Conservation (phyloP, 371 early-diverging fungal species). For the Massospora cicadina region DNA sequence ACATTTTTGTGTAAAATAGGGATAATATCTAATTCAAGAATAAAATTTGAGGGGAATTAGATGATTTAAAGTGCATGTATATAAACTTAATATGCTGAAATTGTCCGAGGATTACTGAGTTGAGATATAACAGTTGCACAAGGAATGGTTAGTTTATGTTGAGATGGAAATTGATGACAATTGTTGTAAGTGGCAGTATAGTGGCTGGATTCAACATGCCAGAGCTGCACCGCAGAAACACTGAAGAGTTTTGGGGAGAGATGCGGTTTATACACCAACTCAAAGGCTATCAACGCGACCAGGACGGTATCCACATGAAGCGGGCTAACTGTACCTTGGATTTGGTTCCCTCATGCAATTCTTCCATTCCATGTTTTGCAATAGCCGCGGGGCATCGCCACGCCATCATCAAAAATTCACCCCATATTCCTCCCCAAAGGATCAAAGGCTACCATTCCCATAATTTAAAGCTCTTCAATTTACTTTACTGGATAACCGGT, state of each 20-base stretch:
- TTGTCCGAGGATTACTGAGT: too few relatives aligned
- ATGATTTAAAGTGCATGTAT: too few relatives aligned
- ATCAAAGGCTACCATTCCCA: background rate
- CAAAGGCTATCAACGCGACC: background rate
- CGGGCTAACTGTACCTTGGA: background rate
- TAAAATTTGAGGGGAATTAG: too few relatives aligned
- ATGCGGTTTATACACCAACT: background rate
- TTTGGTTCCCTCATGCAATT: background rate
- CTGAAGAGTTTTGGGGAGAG: background rate
- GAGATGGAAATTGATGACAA: too few relatives aligned
- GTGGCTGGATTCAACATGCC: background rate
- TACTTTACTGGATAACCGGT: background rate
- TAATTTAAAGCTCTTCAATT: background rate
- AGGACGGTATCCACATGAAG: background rate
- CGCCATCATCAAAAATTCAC: background rate
- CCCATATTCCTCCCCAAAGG: background rate
- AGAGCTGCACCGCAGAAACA: background rate
- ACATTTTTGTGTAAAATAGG: too few relatives aligned
- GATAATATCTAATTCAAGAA: too few relatives aligned
- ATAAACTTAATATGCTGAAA: too few relatives aligned
- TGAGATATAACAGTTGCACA: too few relatives aligned
- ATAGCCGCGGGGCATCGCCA: background rate
- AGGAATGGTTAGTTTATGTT: too few relatives aligned
- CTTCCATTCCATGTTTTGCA: background rate
- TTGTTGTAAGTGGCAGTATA: too few relatives aligned